These are phyloP conservation scores for Syzygium syzygioides DNA, from an alignment of 441 rosid genomes.

Conservation along the genomic window DNA sequence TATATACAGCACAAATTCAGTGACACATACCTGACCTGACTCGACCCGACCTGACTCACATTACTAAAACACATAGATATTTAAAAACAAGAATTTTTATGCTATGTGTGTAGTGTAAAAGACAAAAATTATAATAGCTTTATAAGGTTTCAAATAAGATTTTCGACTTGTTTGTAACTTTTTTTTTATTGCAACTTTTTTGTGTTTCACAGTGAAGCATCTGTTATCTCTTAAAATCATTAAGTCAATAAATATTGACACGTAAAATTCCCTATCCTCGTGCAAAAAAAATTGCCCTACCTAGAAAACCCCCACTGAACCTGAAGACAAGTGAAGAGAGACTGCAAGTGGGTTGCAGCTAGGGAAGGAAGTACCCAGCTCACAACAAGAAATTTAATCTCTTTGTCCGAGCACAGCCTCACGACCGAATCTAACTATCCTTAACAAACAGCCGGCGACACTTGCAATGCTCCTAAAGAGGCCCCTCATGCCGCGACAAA, in stretches of 20 bases:
- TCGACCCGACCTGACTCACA: not conserved
- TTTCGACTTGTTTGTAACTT: not conserved
- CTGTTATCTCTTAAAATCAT: not conserved
- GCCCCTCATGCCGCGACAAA: not conserved
- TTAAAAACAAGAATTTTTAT: not conserved
- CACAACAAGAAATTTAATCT: not conserved
- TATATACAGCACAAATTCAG: too few species aligned
- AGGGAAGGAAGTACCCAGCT: not conserved
- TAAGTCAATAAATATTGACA: not conserved
- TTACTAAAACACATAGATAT: not conserved
- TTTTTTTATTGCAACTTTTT: not conserved
- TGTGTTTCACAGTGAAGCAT: not conserved
- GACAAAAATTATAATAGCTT: not conserved
- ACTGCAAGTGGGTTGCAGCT: not conserved
- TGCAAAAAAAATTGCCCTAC: not conserved
- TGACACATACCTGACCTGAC: fast-evolving
- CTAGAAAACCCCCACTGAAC: not conserved
- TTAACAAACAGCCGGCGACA: not conserved
- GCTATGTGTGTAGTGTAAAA: not conserved
- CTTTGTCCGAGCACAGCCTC: not conserved
- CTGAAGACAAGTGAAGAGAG: not conserved
- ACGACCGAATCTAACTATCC: not conserved
- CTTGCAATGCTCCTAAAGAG: not conserved
- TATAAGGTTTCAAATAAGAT: not conserved
- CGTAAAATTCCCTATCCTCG: not conserved